Conservation (phyloP, 2,329 filamentous ascomycete species). For the Hysterium pulicare region DNA sequence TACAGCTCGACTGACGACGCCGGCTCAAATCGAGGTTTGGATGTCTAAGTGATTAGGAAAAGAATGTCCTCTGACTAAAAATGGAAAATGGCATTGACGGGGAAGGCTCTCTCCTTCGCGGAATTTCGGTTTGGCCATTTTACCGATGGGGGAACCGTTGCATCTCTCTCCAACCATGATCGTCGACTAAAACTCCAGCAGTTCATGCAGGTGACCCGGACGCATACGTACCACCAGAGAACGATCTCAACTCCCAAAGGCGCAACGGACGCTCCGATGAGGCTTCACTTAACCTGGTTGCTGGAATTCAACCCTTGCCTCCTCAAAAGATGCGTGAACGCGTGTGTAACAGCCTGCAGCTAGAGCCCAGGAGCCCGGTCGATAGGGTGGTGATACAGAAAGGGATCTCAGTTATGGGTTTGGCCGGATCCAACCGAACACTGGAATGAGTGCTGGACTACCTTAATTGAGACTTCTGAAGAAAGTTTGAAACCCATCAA, state of each 20-base stretch:
- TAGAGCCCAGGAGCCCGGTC: slow-evolving; percentile 1
- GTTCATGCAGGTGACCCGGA: not conserved
- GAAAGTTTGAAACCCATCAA: too few species aligned
- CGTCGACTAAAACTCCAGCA: not conserved
- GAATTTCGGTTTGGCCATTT: too few species aligned
- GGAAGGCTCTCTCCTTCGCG: too few species aligned
- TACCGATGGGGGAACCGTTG: slow-evolving; percentile 2
- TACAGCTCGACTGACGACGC: too few species aligned
- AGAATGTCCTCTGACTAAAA: too few species aligned
- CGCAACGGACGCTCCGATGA: not conserved
- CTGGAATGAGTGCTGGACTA: not conserved
- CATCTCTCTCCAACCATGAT: not conserved
- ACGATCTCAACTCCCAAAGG: not conserved
- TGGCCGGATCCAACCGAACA: not conserved
- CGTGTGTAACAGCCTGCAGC: not conserved
- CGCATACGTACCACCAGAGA: not conserved
- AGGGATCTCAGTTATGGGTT: not conserved
- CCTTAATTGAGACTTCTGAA: not conserved
- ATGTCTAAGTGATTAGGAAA: too few species aligned
- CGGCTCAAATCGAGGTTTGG: too few species aligned
- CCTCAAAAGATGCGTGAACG: not conserved
- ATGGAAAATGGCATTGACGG: too few species aligned
- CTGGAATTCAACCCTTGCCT: slow-evolving; percentile 2
- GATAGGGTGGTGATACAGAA: slow-evolving; percentile 2
- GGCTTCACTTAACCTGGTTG: not conserved